Percentiles rank a stretch among this genome's conserved stretches.
Conservation (phyloP, 768 basidiomycete species). For the Agrocybe pediades region DNA sequence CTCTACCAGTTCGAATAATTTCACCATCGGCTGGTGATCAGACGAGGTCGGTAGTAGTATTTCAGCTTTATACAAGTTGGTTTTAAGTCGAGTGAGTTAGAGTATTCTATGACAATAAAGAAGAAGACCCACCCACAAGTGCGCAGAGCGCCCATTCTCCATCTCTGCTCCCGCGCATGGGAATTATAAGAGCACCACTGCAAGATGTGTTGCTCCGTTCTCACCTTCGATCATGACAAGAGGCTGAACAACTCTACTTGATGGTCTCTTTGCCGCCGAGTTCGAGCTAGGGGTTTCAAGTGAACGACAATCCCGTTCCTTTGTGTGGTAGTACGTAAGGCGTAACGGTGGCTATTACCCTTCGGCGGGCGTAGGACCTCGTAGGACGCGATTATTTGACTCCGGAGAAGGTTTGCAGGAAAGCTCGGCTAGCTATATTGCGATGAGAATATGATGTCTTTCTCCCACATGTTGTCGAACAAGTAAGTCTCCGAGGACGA, state of each 20-base stretch:
- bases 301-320: neutral
- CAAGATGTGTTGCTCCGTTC: too few species aligned
- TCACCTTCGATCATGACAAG: neutral
- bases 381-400: neutral
- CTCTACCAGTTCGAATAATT: too few species aligned
- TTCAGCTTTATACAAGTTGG: too few species aligned
- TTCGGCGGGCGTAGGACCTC: neutral
- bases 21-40: too few species aligned
- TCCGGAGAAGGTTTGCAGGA: neutral
- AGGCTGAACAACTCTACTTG: neutral
- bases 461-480: neutral
- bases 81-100: too few species aligned
- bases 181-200: too few species aligned
- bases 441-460: neutral
- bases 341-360: neutral
- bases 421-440: too few species aligned
- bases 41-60: too few species aligned
- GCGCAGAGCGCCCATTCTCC: neutral
- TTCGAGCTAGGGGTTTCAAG: too few species aligned
- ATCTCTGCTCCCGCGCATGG: neutral
- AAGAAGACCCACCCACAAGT: neutral
- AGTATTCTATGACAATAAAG: neutral
- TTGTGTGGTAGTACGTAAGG: neutral
- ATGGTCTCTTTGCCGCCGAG: too few species aligned
- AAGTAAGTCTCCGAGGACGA: neutral